Evolutionary conservation across 192 early-diverging fungal genomes (phyloP).

Genomic region (Chytriomyces hyalinus): DNA sequence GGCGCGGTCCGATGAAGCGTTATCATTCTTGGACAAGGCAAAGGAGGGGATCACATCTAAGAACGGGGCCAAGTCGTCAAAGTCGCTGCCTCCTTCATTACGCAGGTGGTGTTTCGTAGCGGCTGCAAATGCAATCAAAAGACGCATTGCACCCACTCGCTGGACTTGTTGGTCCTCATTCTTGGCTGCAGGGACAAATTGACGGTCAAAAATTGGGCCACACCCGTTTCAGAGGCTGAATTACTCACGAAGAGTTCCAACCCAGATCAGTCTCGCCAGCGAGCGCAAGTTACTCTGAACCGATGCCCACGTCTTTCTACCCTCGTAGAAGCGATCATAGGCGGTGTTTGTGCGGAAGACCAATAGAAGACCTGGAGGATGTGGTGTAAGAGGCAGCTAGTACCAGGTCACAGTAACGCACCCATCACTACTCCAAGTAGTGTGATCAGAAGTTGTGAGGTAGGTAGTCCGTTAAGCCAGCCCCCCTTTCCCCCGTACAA

Average conservation of each 20-base stretch:
- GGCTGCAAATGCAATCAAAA: constrained; percentile 77
- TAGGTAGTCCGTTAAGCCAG: background rate
- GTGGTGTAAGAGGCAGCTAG: too few species aligned
- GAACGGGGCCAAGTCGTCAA: constrained; percentile 72
- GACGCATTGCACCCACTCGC: constrained; percentile 71
- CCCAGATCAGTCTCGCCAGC: constrained; percentile 80
- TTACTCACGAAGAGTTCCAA: constrained; percentile 25
- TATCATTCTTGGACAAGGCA: background rate
- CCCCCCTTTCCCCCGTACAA: background rate
- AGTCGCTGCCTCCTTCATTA: constrained; percentile 56
- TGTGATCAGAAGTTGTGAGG: background rate
- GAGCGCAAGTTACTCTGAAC: constrained; percentile 74
- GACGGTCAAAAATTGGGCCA: too few species aligned
- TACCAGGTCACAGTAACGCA: background rate
- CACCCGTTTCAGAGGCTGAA: too few species aligned
- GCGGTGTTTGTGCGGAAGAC: constrained; percentile 85
- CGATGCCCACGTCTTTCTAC: constrained; percentile 79
- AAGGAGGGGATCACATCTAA: constrained; percentile 61
- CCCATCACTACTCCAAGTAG: constrained; percentile 2
- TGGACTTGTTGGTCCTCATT: constrained; percentile 50
- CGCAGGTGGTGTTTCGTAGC: constrained; percentile 86
- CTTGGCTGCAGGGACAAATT: background rate
- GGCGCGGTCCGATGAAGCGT: background rate
- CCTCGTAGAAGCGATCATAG: constrained; percentile 77
- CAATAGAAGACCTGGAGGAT: constrained; percentile 57